Base-by-base conservation (phyloP, 169 alveolate species). In the Plasmodium fragile region DNA sequence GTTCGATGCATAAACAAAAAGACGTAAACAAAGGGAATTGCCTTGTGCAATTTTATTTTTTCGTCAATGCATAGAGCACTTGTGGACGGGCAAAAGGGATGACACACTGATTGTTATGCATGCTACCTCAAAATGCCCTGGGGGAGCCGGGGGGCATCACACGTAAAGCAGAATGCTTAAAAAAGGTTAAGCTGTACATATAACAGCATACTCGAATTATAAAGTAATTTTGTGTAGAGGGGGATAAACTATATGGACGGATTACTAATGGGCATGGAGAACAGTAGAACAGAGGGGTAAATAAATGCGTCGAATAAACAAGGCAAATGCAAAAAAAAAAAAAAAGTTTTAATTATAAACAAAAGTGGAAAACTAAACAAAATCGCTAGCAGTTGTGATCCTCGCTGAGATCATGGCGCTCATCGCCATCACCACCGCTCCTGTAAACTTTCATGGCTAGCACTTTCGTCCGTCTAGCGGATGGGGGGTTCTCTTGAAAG, bases 391-490 rank as follows among this genome's bases (percentile, higher is more conserved):
- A 73, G 65, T 85, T 59, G 28, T 13, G 30, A 73, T 85, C 85
- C 43, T 85, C 85, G 28, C n/a, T 55, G 77, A 52, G 30, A 18
- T 73, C 65, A 53, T 75, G 80, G 55, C 55, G 83, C 34, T 28
- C 81, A 84, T 73, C 82, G 16, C 30, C 71, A 32, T 28, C 81
- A 84, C 52, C 82, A 7, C 30, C 71, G 45, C 59, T 85, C 79
- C 28, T 85, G 83, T 85, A 85, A 43, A 85, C 41, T 73, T 85
- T 85, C 30, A 75, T 53, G 65, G 77, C 87, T 53, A 85, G 32
- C 30, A 53, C 36, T 49, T 85, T 85, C 79, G 79, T 75, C 65
- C 73, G 65, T 36, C 82, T 85, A 73, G 49, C 83, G 22, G 82
- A 30, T 36, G 22, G 13, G n/a, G 78, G 45, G 70, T 79, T 41